Evolutionary conservation across 2,329 filamentous ascomycete species (phyloP).

Genomic region (Calonectria naviculata): DNA sequence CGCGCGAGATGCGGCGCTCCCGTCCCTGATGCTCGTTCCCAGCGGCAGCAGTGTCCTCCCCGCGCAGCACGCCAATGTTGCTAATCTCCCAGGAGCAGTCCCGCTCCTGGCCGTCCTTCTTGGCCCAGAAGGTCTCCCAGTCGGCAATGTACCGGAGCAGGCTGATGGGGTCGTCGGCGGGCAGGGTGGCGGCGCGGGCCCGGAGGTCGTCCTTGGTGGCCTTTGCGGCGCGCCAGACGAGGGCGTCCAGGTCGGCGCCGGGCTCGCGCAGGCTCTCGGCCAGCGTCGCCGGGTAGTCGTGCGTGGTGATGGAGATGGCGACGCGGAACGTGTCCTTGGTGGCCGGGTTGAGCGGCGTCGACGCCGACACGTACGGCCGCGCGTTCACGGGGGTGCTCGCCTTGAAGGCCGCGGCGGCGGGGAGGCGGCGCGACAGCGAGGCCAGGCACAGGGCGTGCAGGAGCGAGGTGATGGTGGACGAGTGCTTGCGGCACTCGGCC

Average conservation of each 20-base stretch:
- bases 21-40: conserved; percentile 22
- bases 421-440: conserved; percentile 53
- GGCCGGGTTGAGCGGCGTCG: conserved; percentile 38
- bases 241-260: conserved; percentile 31
- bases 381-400: conserved; percentile 58
- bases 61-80: conserved; percentile 60
- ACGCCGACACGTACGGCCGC: conserved; percentile 48
- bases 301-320: conserved; percentile 50
- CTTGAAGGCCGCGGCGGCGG: conserved; percentile 48
- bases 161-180: conserved; percentile 55
- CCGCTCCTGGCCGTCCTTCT: conserved; percentile 55
- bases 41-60: conserved; percentile 34
- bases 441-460: conserved; percentile 57
- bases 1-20: conserved; percentile 52
- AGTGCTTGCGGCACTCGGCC: conserved; percentile 51
- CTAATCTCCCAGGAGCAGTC: conserved; percentile 62
- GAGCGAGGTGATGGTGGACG: conserved; percentile 60
- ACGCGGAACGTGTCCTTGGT: conserved; percentile 49
- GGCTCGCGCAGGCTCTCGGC: conserved; percentile 40
- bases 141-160: conserved; percentile 56
- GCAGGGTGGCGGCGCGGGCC: conserved; percentile 46
- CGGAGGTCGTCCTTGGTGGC: conserved; percentile 49
- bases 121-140: conserved; percentile 53
- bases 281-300: conserved; percentile 40
- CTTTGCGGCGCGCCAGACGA: conserved; percentile 57